Percentiles rank a stretch among this genome's conserved stretches.
phyloP scores from a whole-genome alignment of 805 yeast genomes.

The Metschnikowia shivogae region DNA sequence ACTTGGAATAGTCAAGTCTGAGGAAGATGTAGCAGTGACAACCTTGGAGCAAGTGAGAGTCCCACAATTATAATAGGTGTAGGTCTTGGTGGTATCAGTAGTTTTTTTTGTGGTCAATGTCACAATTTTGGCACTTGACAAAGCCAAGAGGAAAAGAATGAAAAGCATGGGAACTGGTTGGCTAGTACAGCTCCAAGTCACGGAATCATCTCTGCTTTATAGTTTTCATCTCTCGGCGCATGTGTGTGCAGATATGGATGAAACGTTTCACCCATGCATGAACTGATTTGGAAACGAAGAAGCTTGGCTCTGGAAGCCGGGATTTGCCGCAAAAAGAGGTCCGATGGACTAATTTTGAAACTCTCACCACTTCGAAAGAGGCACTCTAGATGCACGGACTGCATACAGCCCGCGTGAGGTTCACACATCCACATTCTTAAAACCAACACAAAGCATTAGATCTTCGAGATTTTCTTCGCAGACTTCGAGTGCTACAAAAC shows the following conservation, averaged over 20 bases:
- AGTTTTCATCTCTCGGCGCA: background rate
- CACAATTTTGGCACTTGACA: background rate
- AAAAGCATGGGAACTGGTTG: background rate
- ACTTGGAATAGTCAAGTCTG: too few relatives aligned
- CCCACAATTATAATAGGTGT: constrained; percentile 1
- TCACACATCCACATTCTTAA: too few relatives aligned
- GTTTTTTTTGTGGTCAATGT: background rate
- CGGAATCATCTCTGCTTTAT: constrained; percentile 1
- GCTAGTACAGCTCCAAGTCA: background rate
- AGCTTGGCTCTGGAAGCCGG: too few relatives aligned
- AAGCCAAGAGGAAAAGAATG: constrained; percentile 1
- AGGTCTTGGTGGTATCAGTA: background rate
- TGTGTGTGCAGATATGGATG: background rate
- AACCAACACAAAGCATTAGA: too few relatives aligned
- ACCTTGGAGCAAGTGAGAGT: constrained; percentile 1
- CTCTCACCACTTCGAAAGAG: too few relatives aligned
- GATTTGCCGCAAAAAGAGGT: too few relatives aligned
- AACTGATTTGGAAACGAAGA: too few relatives aligned
- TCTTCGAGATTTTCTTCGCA: too few relatives aligned
- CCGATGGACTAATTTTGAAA: too few relatives aligned
- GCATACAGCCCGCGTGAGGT: too few relatives aligned
- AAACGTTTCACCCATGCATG: constrained; percentile 1
- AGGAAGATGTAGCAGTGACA: background rate
- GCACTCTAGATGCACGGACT: too few relatives aligned
- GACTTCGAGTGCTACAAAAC: too few relatives aligned